Evolutionary conservation across 306 rosid genomes (phyloP).

Genomic region (Fragaria nilgerrensis): DNA sequence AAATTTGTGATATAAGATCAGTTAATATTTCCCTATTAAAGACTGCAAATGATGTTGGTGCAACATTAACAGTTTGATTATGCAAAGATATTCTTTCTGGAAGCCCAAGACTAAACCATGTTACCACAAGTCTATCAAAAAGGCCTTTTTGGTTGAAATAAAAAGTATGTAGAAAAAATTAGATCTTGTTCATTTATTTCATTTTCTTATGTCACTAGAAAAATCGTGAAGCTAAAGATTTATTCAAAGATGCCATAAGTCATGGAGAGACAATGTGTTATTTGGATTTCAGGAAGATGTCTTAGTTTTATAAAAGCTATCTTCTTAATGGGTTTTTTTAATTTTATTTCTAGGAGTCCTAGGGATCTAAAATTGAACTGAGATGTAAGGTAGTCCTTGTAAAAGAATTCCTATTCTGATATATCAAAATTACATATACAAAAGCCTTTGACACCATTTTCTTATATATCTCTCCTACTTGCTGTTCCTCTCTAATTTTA

Average conservation of each 20-base stretch:
- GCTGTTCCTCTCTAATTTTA: background rate
- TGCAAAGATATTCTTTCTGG: background rate
- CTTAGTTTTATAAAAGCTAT: background rate
- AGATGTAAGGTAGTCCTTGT: background rate
- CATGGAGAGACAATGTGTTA: background rate
- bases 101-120: background rate
- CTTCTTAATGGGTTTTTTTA: background rate
- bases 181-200: background rate
- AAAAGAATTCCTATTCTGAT: background rate
- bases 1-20: background rate
- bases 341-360: background rate
- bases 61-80: background rate
- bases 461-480: background rate
- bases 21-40: background rate
- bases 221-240: background rate
- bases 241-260: background rate
- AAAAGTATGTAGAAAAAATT: too few relatives aligned
- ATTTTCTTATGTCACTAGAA: background rate
- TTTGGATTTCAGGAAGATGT: background rate
- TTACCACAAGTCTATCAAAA: background rate
- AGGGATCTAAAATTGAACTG: background rate
- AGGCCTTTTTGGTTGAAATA: too few relatives aligned
- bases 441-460: background rate
- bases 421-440: background rate
- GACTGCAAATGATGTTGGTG: background rate